phyloP scores from a whole-genome alignment of 768 basidiomycete genomes.

The Boletus eberwhitei region DNA sequence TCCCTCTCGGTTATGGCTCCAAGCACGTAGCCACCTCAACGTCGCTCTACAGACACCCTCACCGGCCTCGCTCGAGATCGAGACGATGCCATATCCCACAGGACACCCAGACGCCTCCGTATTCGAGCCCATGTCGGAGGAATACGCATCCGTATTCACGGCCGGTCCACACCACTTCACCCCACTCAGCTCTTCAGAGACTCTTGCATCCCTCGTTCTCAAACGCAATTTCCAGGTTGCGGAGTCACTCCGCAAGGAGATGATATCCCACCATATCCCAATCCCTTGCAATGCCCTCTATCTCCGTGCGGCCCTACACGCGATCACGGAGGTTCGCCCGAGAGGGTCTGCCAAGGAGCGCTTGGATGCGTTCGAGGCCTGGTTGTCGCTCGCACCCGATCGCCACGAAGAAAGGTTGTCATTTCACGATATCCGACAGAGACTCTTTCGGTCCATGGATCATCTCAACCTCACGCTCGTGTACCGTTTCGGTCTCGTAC shows the following conservation, averaged over 20 bases:
- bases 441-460: constrained; percentile 29
- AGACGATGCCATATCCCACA: constrained; percentile 34
- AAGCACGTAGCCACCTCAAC: constrained; percentile 21
- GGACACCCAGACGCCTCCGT: constrained; percentile 31
- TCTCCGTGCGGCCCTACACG: constrained; percentile 35
- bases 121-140: constrained; percentile 36
- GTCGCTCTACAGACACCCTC: constrained; percentile 30
- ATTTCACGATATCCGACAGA: constrained; percentile 32
- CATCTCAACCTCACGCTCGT: constrained; percentile 36
- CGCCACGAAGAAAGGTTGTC: constrained; percentile 15
- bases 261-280: constrained; percentile 35
- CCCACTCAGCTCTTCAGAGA: constrained; percentile 25
- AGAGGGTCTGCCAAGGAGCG: constrained; percentile 18
- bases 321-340: constrained; percentile 22
- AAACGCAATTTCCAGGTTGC: constrained; percentile 28
- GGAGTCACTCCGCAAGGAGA: constrained; percentile 37
- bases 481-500: constrained; percentile 40
- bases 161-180: constrained; percentile 6
- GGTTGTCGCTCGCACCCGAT: constrained; percentile 44
- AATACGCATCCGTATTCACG: constrained; percentile 27
- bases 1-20: constrained; percentile 15
- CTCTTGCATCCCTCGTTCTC: constrained; percentile 22
- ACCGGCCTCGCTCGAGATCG: constrained; percentile 35
- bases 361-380: constrained; percentile 32
- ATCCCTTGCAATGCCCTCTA: constrained; percentile 39